Evolutionary conservation across 192 early-diverging fungal genomes (phyloP).

Genomic region (Linnemannia schmuckeri): DNA sequence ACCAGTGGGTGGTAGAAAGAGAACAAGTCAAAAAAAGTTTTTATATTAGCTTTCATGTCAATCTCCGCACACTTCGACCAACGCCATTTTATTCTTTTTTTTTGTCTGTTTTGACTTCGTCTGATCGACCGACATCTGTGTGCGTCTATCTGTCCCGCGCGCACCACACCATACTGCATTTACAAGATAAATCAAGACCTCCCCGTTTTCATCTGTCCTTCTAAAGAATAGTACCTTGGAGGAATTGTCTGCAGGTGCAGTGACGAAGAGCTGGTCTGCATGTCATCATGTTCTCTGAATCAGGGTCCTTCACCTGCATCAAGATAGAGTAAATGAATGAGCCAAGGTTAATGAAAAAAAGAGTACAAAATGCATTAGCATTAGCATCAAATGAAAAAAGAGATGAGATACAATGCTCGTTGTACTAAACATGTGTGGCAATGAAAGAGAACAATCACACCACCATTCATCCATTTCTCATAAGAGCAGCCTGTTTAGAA

Average conservation of each 20-base stretch:
- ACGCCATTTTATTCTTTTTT: background rate
- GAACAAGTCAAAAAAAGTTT: background rate
- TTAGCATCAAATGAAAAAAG: background rate
- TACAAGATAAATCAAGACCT: background rate
- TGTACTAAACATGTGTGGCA: background rate
- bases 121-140: background rate
- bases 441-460: background rate
- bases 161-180: background rate
- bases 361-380: background rate
- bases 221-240: conserved; percentile 33
- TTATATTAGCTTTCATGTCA: background rate
- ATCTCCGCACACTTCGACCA: background rate
- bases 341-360: conserved; percentile 6
- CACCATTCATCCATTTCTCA: background rate
- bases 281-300: conserved; percentile 7
- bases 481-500: background rate
- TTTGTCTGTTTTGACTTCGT: background rate
- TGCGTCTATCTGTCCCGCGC: background rate
- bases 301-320: conserved; percentile 37
- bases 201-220: background rate
- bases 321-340: background rate
- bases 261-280: conserved; percentile 34
- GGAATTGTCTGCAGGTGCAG: conserved; percentile 35
- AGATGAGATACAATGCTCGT: background rate
- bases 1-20: background rate